A percentile compares a stretch with the other conserved stretches of the same genome.
phyloP scores from a whole-genome alignment of 345 rosid species.

The Pistacia atlantica region DNA sequence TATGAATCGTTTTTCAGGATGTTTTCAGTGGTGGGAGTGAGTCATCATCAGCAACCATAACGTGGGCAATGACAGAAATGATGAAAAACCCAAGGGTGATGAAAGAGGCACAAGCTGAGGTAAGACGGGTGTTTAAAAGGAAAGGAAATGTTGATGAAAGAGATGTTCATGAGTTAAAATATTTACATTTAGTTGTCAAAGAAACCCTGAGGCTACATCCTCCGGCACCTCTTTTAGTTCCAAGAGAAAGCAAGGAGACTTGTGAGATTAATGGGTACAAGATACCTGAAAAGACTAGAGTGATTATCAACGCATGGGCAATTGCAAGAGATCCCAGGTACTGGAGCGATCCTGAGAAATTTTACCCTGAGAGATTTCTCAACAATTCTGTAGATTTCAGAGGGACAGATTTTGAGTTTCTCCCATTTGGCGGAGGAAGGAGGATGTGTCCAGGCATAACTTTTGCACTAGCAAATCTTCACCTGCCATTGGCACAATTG shows the following conservation, averaged over 20 bases:
- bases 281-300: slow-evolving; percentile 34
- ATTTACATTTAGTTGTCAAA: too few species aligned
- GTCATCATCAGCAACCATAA: slow-evolving; percentile 27
- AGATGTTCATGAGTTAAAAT: too few species aligned
- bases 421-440: too few species aligned
- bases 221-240: slow-evolving; percentile 23
- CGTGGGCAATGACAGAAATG: slow-evolving; percentile 27
- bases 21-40: slow-evolving; percentile 30
- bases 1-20: slow-evolving; percentile 4
- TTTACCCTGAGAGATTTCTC: slow-evolving; percentile 37
- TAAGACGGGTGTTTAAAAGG: too few species aligned
- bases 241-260: slow-evolving; percentile 25
- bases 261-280: slow-evolving; percentile 28
- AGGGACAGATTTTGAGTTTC: slow-evolving; percentile 1
- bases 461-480: neutral
- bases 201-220: slow-evolving; percentile 22
- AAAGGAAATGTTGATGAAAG: too few species aligned
- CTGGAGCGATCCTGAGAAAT: neutral
- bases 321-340: too few species aligned
- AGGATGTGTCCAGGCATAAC: slow-evolving; percentile 15
- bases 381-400: slow-evolving; percentile 21
- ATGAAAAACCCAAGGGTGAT: too few species aligned
- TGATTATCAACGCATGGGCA: slow-evolving; percentile 10
- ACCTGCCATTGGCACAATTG: too few species aligned
- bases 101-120: too few species aligned